Base-by-base conservation (phyloP, 2,329 filamentous ascomycete genomes). In the Cryphonectria carpinicola region DNA sequence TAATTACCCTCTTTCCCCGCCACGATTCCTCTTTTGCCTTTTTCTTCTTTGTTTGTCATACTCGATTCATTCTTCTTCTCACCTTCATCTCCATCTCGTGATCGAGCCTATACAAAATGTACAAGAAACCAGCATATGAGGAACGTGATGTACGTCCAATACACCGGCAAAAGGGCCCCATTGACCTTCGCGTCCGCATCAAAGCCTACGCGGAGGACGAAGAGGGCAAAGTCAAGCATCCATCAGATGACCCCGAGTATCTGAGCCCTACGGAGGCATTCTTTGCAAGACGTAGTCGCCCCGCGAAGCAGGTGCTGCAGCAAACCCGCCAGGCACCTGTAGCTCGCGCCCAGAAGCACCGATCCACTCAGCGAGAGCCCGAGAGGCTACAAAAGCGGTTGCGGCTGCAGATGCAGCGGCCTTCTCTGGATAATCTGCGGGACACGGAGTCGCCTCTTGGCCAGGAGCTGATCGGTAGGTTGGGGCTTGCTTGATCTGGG, bases 241-340 rank as follows among this genome's bases (percentile, higher is more conserved):
- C 52, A 11, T 28, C 37, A 11, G 41, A 60, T 37, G 25, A 71
- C 1, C 25, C 65, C 22, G 28, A 7, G 28, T 46, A 35, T 5
- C 17, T 67, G 22, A 67, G 70, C 14, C 62, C 65, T 17, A 72
- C 71, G 3, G 69, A 67, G 13, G 69, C 66, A 1, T 72, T 72
- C 69, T 72, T 72, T 13, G 71, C 69, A 32, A 71, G 56, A 19
- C 69, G 61, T 19, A 65, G 49, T 62, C 62, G 28, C 10, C 49
- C 35, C 28, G 39, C 25, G 11, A 65, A 43, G 25, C 66, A 62
- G 10, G 22, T 19, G 17, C 52, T 11, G 37, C 37, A 39, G 37
- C 37, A 67, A 17, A 28, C 35, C 35, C 61, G 37, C 39, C 14
- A 61, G 39, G 37, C 17, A 14, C 54, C 65, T 13, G 35, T 32